Base-by-base conservation (phyloP, 129 eudicot species). In the Gnaphalium uliginosum region DNA sequence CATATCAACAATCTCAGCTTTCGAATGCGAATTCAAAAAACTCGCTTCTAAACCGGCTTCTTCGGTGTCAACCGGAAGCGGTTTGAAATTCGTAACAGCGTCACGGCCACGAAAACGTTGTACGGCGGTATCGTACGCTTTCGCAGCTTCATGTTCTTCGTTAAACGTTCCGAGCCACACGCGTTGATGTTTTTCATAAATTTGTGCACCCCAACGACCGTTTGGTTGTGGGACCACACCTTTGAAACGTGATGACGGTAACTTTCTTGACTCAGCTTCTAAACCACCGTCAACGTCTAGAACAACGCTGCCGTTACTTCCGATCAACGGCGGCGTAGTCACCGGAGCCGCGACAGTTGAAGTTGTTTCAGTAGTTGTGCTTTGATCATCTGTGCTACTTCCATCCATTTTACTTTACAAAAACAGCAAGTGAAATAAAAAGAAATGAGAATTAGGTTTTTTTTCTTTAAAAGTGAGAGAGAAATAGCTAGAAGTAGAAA, bases 211-310 rank as follows among this genome's bases (percentile, higher is more conserved):
- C 96, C 96, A 93, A 11, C 96, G 81, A 54, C 98, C 98, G 72
- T 93, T 93, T 0, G 96, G 98, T 73, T 93, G 98, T 4, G 98
- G 96, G 74, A 93, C 98, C n/a, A 93, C 98, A 0, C 98, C 98
- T 66, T 93, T 93, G 85, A 70, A 92, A 23, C 81, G 58, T 17
- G 98, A 92, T 0, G 98, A 92, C 9, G 95, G 98, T 15, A 92
- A 87, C 81, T 92, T 92, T 23, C 87, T 74, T 8, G 98, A 92
- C 79, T 89, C 96, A 21, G 90, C 94, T 73, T 89, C 98, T n/a
- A 84, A 73, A 22, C 93, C 87, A 23, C 19, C 72, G 41, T 86
- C 98, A 11, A 82, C 17, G 78, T 92, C 93, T 8, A 86, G 75
- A 9, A 89, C 68, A 27, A 75, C 83, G 80, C 93, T 89, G 4